Evolutionary conservation across 306 rosid species (phyloP).

Genomic region (Quercus ilex): DNA sequence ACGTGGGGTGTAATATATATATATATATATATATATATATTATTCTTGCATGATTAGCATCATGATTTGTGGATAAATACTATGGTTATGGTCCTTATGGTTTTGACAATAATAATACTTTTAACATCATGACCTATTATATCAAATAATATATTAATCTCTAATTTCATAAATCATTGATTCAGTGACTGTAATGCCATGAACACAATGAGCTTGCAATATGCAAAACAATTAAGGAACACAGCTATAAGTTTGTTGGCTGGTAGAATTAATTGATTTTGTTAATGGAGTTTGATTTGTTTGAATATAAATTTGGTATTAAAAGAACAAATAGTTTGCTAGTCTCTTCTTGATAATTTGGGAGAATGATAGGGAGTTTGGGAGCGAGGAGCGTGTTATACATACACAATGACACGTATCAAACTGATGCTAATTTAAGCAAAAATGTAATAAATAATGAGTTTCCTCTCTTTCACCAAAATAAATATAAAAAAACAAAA

Average conservation of each 20-base stretch:
- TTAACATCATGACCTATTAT: not conserved
- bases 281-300: no score
- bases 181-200: not conserved
- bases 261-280: no score
- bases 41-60: slow-evolving; percentile 3
- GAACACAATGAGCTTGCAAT: no score
- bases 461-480: no score
- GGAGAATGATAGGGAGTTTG: no score
- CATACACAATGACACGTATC: not conserved
- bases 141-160: not conserved
- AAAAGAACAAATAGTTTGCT: no score
- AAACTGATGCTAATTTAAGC: not conserved
- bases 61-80: not conserved
- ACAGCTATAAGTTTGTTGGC: no score
- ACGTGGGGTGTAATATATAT: not conserved
- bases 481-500: not conserved
- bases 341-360: no score
- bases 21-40: not conserved
- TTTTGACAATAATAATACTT: not conserved
- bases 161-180: not conserved
- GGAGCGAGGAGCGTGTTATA: no score
- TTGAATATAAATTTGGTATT: no score
- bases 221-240: no score
- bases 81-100: not conserved
- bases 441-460: not conserved